Conservation (phyloP, 106 monocot genomes). For the Phalaenopsis equestris region DNA sequence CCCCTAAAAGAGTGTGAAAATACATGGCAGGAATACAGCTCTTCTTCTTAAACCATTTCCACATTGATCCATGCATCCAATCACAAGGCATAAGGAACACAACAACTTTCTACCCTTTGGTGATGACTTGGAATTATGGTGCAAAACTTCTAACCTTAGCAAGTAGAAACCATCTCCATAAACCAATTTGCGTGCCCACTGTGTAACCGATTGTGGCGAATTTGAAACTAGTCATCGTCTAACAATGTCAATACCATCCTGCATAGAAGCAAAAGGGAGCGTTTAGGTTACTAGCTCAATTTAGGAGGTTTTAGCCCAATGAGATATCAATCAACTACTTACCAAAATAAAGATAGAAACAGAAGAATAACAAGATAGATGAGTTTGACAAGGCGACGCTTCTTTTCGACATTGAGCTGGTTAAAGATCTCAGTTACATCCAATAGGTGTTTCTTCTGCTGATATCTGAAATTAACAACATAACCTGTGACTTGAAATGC, state of each 20-base stretch:
- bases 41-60: background rate
- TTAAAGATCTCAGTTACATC: slow-evolving; percentile 98
- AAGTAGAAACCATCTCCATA: background rate
- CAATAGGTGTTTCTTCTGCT: slow-evolving; percentile 50
- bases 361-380: slow-evolving; percentile 55
- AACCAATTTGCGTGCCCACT: background rate
- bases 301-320: background rate
- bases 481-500: background rate
- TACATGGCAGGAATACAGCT: background rate
- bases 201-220: background rate
- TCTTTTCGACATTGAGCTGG: slow-evolving; percentile 69
- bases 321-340: background rate
- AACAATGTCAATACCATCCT: slow-evolving; percentile 51
- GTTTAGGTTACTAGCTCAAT: background rate
- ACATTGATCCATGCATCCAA: background rate
- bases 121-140: background rate
- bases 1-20: background rate
- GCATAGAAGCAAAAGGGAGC: background rate
- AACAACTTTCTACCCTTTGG: background rate
- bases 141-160: background rate
- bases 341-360: slow-evolving; percentile 82
- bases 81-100: background rate
- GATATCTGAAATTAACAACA: slow-evolving; percentile 41
- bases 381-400: slow-evolving; percentile 70
- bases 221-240: slow-evolving; percentile 28